Conservation (phyloP, 2,329 filamentous ascomycete species). For the Blumeria graminis region DNA sequence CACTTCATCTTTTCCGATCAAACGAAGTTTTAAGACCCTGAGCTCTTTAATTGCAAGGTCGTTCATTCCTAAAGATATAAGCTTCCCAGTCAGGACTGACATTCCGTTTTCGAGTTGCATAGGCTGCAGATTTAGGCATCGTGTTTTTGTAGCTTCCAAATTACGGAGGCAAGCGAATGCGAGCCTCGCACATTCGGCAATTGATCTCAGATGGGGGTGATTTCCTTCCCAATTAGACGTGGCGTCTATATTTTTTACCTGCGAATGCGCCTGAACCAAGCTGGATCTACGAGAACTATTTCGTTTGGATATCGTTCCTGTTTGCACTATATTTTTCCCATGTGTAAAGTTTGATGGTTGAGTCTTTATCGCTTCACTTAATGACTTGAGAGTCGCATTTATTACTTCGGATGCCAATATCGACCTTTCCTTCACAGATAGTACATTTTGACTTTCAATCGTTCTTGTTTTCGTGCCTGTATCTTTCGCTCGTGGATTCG, state of each 20-base stretch:
- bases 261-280: not conserved
- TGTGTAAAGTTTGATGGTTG: slow-evolving; percentile 2
- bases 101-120: slow-evolving; percentile 52
- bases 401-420: slow-evolving; percentile 48
- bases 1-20: slow-evolving; percentile 23
- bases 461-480: slow-evolving; percentile 5
- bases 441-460: slow-evolving; percentile 8
- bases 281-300: not conserved
- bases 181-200: slow-evolving; percentile 37
- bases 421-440: slow-evolving; percentile 35
- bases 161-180: slow-evolving; percentile 41
- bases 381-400: slow-evolving; percentile 42
- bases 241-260: slow-evolving; percentile 17
- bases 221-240: slow-evolving; percentile 12
- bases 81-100: slow-evolving; percentile 40
- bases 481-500: slow-evolving; percentile 7
- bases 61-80: slow-evolving; percentile 38
- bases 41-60: slow-evolving; percentile 48
- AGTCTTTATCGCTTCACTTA: slow-evolving; percentile 40
- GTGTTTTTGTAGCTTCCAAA: slow-evolving; percentile 25
- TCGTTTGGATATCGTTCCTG: slow-evolving; percentile 21
- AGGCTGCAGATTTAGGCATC: slow-evolving; percentile 29
- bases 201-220: slow-evolving; percentile 11
- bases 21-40: slow-evolving; percentile 34
- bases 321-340: not conserved